phyloP scores from a whole-genome alignment of 2,329 filamentous ascomycete species.

The Neofusicoccum parvum region DNA sequence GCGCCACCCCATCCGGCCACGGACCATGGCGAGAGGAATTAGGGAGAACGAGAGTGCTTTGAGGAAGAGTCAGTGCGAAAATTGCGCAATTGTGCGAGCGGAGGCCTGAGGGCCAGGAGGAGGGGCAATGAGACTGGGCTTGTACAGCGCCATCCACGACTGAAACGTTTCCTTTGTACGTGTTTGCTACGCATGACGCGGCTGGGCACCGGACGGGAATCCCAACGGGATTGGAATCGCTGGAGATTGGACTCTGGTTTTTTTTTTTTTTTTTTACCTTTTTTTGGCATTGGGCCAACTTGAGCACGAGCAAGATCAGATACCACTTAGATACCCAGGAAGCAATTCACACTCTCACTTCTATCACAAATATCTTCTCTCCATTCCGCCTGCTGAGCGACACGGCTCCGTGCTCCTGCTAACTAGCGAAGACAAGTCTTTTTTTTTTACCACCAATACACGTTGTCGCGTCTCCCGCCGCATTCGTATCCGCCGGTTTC shows the following conservation, averaged over 20 bases:
- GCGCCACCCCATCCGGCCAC: background rate
- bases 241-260: background rate
- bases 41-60: background rate
- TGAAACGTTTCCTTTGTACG: conserved; percentile 12
- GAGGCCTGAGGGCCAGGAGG: background rate
- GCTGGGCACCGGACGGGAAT: background rate
- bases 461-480: too few species aligned
- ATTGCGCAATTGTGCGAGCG: background rate
- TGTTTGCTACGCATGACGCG: background rate
- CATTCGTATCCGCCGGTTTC: background rate
- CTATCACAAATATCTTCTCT: background rate
- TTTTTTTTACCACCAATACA: background rate
- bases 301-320: background rate
- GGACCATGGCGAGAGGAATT: background rate
- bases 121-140: background rate
- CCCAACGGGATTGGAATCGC: background rate
- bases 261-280: background rate
- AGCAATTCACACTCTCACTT: background rate
- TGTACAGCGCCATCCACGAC: background rate
- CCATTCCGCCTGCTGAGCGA: background rate
- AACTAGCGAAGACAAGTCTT: background rate
- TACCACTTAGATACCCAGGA: background rate
- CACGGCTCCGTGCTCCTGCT: background rate
- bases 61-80: background rate
- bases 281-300: background rate